A percentile compares a stretch with the other conserved stretches of the same genome.
phyloP scores from a whole-genome alignment of 495 filamentous ascomycete species.

The Penicillium cinerascens region DNA sequence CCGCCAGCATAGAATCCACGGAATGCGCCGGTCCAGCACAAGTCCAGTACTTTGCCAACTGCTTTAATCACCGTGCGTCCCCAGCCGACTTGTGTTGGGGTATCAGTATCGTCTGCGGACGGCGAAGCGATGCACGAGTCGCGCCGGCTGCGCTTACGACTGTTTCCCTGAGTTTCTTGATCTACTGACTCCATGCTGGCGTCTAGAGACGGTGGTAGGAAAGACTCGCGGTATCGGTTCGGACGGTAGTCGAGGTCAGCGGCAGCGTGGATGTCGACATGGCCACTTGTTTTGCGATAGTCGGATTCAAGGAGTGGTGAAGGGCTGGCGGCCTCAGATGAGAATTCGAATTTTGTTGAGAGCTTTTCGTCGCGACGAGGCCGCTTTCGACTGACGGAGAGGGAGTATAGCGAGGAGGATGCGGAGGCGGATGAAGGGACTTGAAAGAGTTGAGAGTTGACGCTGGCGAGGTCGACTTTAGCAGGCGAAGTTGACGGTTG shows the following conservation, averaged over 20 bases:
- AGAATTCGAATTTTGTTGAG: slow-evolving; percentile 25
- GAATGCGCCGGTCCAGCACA: slow-evolving; percentile 72
- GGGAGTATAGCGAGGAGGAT: slow-evolving; percentile 59
- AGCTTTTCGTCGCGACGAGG: slow-evolving; percentile 31
- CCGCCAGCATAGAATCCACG: slow-evolving; percentile 82
- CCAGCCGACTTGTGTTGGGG: slow-evolving; percentile 33
- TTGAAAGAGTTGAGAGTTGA: slow-evolving; percentile 62
- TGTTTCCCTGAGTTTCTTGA: slow-evolving; percentile 21
- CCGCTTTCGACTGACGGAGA: slow-evolving; percentile 50
- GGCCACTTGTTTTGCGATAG: slow-evolving; percentile 61
- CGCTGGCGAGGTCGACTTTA: slow-evolving; percentile 51
- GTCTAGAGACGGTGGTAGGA: slow-evolving; percentile 32
- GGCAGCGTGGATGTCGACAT: slow-evolving; percentile 32
- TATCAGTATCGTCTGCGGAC: slow-evolving; percentile 18
- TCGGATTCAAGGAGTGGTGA: slow-evolving; percentile 51
- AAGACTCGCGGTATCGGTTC: slow-evolving; percentile 44
- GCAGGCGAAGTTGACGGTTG: slow-evolving; percentile 50
- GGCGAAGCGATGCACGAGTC: slow-evolving; percentile 28
- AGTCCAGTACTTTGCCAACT: slow-evolving; percentile 77
- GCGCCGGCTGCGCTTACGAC: slow-evolving; percentile 42
- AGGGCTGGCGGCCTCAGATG: slow-evolving; percentile 30
- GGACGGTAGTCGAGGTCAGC: slow-evolving; percentile 44
- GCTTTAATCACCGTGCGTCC: slow-evolving; percentile 51
- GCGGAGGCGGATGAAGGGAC: slow-evolving; percentile 63
- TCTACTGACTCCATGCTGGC: slow-evolving; percentile 27